phyloP scores from a whole-genome alignment of 768 basidiomycete species.

The Tricholoma sp. region DNA sequence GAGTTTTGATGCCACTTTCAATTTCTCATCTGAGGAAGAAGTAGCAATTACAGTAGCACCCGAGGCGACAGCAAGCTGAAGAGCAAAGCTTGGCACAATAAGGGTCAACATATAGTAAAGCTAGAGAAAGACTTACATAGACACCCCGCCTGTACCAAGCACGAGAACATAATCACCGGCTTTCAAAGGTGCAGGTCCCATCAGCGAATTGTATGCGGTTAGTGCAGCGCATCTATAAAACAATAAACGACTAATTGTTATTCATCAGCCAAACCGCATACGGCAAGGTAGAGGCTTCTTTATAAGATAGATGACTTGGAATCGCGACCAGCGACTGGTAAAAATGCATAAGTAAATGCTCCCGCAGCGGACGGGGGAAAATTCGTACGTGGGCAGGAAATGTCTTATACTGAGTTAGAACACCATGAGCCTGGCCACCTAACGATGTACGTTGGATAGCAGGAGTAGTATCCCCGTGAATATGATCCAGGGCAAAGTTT shows the following conservation, averaged over 20 bases:
- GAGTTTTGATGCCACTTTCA: constrained; percentile 44
- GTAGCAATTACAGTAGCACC: constrained; percentile 65
- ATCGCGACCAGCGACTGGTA: constrained; percentile 43
- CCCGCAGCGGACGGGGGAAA: background rate
- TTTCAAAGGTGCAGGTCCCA: constrained; percentile 44
- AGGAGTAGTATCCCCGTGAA: constrained; percentile 36
- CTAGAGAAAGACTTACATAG: constrained; percentile 28
- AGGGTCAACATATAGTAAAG: background rate
- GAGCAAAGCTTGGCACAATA: constrained; percentile 37
- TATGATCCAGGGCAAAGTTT: constrained; percentile 45
- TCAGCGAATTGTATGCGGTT: constrained; percentile 59
- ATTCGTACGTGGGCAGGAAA: constrained; percentile 37
- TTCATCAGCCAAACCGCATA: constrained; percentile 18
- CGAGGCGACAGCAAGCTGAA: constrained; percentile 57
- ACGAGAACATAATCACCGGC: constrained; percentile 56
- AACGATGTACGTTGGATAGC: constrained; percentile 31
- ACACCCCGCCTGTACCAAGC: constrained; percentile 53
- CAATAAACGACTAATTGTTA: background rate
- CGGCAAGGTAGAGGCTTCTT: constrained; percentile 63
- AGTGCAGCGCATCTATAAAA: constrained; percentile 47
- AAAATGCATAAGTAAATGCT: background rate
- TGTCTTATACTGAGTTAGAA: constrained; percentile 49
- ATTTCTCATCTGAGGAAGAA: constrained; percentile 62
- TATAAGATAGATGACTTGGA: constrained; percentile 53
- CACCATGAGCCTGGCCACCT: constrained; percentile 46